Evolutionary conservation across 495 filamentous ascomycete species (phyloP).

Genomic region (Penicillium waksmanii): DNA sequence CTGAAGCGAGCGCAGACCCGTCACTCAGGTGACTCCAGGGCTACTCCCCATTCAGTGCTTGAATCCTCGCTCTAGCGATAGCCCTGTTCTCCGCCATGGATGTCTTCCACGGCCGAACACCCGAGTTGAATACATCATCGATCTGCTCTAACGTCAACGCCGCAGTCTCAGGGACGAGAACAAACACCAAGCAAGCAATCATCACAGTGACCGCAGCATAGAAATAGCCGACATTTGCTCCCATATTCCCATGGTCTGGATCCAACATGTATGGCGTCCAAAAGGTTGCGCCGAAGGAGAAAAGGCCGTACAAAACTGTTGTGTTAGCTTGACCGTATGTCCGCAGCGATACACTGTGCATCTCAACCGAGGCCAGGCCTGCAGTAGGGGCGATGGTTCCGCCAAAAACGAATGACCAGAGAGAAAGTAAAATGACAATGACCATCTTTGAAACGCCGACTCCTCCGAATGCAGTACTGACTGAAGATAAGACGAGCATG

Average conservation of each 20-base stretch:
- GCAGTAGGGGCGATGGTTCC: slow-evolving; percentile 31
- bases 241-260: slow-evolving; percentile 34
- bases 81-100: slow-evolving; percentile 24
- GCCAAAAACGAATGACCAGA: slow-evolving; percentile 37
- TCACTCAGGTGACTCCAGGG: not conserved
- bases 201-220: slow-evolving; percentile 31
- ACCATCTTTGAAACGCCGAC: slow-evolving; percentile 20
- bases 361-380: slow-evolving; percentile 28
- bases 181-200: slow-evolving; percentile 23
- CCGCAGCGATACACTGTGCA: slow-evolving; percentile 37
- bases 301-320: slow-evolving; percentile 29
- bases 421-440: slow-evolving; percentile 28
- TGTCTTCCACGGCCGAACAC: slow-evolving; percentile 29
- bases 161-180: slow-evolving; percentile 36
- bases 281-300: slow-evolving; percentile 33
- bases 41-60: slow-evolving; percentile 6
- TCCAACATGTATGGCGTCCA: slow-evolving; percentile 39
- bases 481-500: slow-evolving; percentile 33
- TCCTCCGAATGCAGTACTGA: slow-evolving; percentile 24
- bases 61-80: slow-evolving; percentile 8
- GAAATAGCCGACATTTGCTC: slow-evolving; percentile 35
- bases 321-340: slow-evolving; percentile 38
- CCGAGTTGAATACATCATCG: slow-evolving; percentile 31
- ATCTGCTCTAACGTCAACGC: slow-evolving; percentile 35
- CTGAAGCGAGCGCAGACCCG: not conserved